Percentiles rank a stretch among this genome's conserved stretches.
Evolutionary conservation across 768 basidiomycete genomes (phyloP).

Genomic region (Glaciozyma antarctica): DNA sequence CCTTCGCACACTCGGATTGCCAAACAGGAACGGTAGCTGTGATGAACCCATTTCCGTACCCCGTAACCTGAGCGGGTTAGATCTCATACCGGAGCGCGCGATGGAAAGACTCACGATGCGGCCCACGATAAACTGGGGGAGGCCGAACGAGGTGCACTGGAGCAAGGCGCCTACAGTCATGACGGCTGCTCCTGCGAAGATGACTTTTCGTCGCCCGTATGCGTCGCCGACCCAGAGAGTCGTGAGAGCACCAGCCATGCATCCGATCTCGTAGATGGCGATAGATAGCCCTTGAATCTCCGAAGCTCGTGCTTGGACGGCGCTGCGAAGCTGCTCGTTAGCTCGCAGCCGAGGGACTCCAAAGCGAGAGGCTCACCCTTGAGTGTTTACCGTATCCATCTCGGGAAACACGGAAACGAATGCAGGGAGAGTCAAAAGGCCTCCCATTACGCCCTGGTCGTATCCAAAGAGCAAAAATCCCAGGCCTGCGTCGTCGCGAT

Average conservation of each 20-base stretch:
- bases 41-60: conserved; percentile 49
- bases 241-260: conserved; percentile 55
- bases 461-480: not conserved
- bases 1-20: conserved; percentile 57
- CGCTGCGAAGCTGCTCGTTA: not conserved
- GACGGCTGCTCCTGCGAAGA: conserved; percentile 30
- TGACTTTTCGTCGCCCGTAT: conserved; percentile 31
- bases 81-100: too few species aligned
- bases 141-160: conserved; percentile 46
- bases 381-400: conserved; percentile 1
- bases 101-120: conserved; percentile 38
- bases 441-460: conserved; percentile 50
- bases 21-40: conserved; percentile 59
- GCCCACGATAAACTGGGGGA: conserved; percentile 55
- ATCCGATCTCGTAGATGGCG: conserved; percentile 51
- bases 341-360: not conserved
- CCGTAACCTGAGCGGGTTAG: conserved; percentile 28
- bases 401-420: conserved; percentile 43
- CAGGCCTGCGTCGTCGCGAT: too few species aligned
- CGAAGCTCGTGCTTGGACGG: not conserved
- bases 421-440: conserved; percentile 54
- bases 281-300: conserved; percentile 1
- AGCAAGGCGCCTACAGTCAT: conserved; percentile 37
- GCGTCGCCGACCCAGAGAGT: conserved; percentile 43
- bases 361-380: not conserved